These are phyloP conservation scores for Zygotorulaspora mrakii DNA, from an alignment of 1,139 yeast species.

Conservation along the genomic window DNA sequence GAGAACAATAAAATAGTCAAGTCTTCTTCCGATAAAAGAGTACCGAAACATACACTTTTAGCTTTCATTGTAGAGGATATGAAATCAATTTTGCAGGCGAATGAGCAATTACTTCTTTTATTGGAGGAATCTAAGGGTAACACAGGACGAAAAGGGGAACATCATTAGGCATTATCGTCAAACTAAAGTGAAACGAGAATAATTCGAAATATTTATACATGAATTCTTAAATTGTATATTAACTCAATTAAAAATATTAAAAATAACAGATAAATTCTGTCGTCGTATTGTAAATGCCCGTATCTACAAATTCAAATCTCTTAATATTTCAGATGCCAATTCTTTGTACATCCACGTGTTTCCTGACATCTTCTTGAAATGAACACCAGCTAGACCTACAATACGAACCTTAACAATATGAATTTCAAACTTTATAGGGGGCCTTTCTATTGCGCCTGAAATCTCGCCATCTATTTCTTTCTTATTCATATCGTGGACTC, in stretches of 20 bases:
- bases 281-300: background rate
- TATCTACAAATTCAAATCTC: constrained; percentile 62
- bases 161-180: background rate
- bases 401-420: constrained; percentile 91
- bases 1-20: constrained; percentile 10
- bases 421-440: constrained; percentile 83
- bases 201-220: background rate
- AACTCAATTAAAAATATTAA: too few relatives aligned
- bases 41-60: constrained; percentile 33
- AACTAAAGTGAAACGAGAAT: too few relatives aligned
- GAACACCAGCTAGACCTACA: constrained; percentile 88
- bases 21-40: constrained; percentile 25
- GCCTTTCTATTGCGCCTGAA: constrained; percentile 35
- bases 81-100: constrained; percentile 27
- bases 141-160: background rate
- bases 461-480: constrained; percentile 17
- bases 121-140: constrained; percentile 4
- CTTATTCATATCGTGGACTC: constrained; percentile 32
- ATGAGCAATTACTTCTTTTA: constrained; percentile 25
- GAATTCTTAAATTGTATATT: constrained; percentile 1
- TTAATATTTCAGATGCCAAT: constrained; percentile 82
- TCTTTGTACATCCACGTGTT: constrained; percentile 95
- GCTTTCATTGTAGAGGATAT: constrained; percentile 33
- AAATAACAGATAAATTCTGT: too few relatives aligned
- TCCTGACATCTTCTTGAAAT: constrained; percentile 88